These are phyloP conservation scores for Mrakia gelida DNA, from an alignment of 768 basidiomycete species.

Conservation along the genomic window DNA sequence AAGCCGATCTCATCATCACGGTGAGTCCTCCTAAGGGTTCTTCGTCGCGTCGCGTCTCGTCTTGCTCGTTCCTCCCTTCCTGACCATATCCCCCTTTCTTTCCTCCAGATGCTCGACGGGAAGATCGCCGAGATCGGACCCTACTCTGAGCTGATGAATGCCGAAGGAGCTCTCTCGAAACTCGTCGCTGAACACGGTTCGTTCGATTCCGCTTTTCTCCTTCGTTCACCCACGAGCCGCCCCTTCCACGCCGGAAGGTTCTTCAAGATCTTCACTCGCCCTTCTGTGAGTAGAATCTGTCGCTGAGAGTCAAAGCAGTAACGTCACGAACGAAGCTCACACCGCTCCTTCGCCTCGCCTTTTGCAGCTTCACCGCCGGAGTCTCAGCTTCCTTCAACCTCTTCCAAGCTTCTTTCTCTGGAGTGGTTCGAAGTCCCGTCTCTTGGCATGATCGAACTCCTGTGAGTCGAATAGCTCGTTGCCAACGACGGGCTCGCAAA, in stretches of 20 bases:
- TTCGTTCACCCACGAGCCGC: no score
- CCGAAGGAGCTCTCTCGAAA: constrained; percentile 62
- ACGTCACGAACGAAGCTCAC: no score
- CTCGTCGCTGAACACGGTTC: constrained; percentile 67
- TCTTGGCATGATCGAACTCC: constrained; percentile 23
- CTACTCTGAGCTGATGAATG: constrained; percentile 37
- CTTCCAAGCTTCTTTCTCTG: constrained; percentile 55
- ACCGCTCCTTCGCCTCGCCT: no score
- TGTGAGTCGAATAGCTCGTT: neutral
- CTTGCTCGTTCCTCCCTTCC: no score
- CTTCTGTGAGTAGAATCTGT: no score
- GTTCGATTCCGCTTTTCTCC: no score
- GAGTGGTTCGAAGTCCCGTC: constrained; percentile 53
- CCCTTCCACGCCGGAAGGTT: no score
- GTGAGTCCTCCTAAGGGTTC: constrained; percentile 37
- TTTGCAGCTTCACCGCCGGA: constrained; percentile 33
- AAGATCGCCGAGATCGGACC: constrained; percentile 26
- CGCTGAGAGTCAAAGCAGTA: no score
- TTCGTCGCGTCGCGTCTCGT: neutral
- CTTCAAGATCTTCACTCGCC: no score
- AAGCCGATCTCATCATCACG: constrained; percentile 42
- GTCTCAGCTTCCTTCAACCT: constrained; percentile 49
- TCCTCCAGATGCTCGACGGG: constrained; percentile 24
- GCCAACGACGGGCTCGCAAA: no score
- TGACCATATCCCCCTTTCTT: neutral